Evolutionary conservation across 352 stramenopile genomes (phyloP).

Genomic region (Plasmopara halstedii): DNA sequence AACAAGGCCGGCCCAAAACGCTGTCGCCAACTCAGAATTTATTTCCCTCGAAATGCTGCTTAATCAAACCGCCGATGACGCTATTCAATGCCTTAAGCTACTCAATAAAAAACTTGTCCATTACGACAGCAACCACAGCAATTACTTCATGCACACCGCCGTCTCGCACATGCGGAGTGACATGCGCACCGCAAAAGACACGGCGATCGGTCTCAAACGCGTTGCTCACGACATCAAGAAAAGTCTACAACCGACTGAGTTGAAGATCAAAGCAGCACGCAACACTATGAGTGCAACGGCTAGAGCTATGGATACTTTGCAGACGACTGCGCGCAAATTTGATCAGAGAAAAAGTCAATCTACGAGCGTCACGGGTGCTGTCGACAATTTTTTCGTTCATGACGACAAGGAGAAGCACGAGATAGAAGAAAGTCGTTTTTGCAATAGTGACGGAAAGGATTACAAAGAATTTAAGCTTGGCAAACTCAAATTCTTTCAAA

Average conservation of each 20-base stretch:
- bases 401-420: constrained; percentile 12
- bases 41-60: constrained; percentile 11
- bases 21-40: constrained; percentile 11
- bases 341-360: constrained; percentile 14
- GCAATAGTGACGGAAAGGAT: constrained; percentile 2
- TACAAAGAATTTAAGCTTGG: constrained; percentile 4
- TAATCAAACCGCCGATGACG: constrained; percentile 14
- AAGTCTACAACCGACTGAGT: constrained; percentile 3
- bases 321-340: constrained; percentile 14
- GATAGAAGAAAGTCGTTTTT: constrained; percentile 1
- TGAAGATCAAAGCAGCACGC: constrained; percentile 4
- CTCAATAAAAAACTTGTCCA: constrained; percentile 16
- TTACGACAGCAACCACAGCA: constrained; percentile 11
- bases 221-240: constrained; percentile 13
- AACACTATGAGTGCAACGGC: constrained; percentile 10
- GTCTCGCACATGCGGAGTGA: constrained; percentile 10
- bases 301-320: constrained; percentile 13
- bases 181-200: constrained; percentile 18
- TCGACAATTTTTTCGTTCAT: constrained; percentile 13
- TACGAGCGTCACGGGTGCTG: constrained; percentile 9
- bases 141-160: constrained; percentile 16
- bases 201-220: constrained; percentile 8
- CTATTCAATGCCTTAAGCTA: constrained; percentile 9
- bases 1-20: too few species aligned
- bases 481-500: neutral